A percentile compares a stretch with the other conserved stretches of the same genome.
These are phyloP conservation scores for Jatropha multifida DNA, from an alignment of 441 rosid species.

Conservation along the genomic window DNA sequence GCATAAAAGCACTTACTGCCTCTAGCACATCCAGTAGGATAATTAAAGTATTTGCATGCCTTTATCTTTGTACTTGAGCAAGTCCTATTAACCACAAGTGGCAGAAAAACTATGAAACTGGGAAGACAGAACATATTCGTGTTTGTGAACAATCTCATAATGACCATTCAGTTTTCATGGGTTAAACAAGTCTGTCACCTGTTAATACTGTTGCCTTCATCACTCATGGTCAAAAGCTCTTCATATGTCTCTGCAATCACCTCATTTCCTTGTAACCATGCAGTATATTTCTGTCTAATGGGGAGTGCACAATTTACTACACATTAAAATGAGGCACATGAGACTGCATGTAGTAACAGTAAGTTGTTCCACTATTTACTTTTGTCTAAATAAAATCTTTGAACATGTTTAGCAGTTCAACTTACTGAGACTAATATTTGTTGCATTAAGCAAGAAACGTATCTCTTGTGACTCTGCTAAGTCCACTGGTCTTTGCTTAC, in stretches of 20 bases:
- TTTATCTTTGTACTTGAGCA: conserved; percentile 34
- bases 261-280: conserved; percentile 36
- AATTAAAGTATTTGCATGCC: conserved; percentile 47
- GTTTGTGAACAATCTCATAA: neutral
- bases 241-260: conserved; percentile 36
- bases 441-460: conserved; percentile 68
- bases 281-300: conserved; percentile 29
- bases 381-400: neutral
- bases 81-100: conserved; percentile 28
- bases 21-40: conserved; percentile 49
- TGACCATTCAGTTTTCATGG: conserved; percentile 11
- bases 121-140: neutral
- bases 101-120: conserved; percentile 17
- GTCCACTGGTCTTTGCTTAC: conserved; percentile 81
- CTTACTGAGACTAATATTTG: conserved; percentile 67
- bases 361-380: conserved; percentile 1
- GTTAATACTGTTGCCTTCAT: conserved; percentile 33
- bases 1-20: conserved; percentile 48
- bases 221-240: conserved; percentile 31
- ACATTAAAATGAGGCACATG: conserved; percentile 23
- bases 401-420: conserved; percentile 11
- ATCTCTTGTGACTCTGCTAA: conserved; percentile 81
- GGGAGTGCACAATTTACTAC: conserved; percentile 51
- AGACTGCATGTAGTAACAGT: conserved; percentile 21
- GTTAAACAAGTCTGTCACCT: conserved; percentile 37